Evolutionary conservation across 2,329 filamentous ascomycete genomes (phyloP).

Genomic region (Erysiphe pulchra): DNA sequence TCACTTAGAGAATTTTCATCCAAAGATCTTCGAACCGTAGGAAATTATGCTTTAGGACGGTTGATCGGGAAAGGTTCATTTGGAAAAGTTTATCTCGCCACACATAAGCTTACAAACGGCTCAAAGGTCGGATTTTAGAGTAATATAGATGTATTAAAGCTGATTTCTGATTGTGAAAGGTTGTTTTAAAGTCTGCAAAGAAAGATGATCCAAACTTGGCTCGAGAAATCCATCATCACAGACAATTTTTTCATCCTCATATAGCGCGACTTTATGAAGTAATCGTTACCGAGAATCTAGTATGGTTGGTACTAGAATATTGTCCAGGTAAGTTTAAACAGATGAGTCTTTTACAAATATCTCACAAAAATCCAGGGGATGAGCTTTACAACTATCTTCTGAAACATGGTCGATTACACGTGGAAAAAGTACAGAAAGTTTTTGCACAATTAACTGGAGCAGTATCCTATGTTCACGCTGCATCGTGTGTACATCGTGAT

Average conservation of each 20-base stretch:
- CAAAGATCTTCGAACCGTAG: conserved; percentile 72
- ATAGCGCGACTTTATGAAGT: conserved; percentile 94
- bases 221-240: conserved; percentile 93
- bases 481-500: conserved; percentile 89
- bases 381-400: conserved; percentile 94
- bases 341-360: not conserved
- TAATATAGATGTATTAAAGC: not conserved
- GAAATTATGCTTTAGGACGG: conserved; percentile 77
- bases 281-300: conserved; percentile 80
- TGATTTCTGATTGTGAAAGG: conserved; percentile 23
- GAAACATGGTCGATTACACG: conserved; percentile 57
- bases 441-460: conserved; percentile 91
- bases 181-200: conserved; percentile 93
- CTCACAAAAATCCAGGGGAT: conserved; percentile 33
- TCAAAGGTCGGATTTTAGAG: conserved; percentile 45
- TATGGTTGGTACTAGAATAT: conserved; percentile 94
- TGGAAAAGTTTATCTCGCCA: conserved; percentile 89
- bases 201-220: conserved; percentile 90
- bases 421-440: conserved; percentile 76
- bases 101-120: conserved; percentile 93
- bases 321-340: conserved; percentile 44
- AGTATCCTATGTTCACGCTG: conserved; percentile 81
- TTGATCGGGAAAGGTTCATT: conserved; percentile 96
- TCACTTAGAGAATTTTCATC: conserved; percentile 64
- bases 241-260: conserved; percentile 91